Base-by-base conservation (phyloP, 352 stramenopile genomes). In the Phytophthora litchii region DNA sequence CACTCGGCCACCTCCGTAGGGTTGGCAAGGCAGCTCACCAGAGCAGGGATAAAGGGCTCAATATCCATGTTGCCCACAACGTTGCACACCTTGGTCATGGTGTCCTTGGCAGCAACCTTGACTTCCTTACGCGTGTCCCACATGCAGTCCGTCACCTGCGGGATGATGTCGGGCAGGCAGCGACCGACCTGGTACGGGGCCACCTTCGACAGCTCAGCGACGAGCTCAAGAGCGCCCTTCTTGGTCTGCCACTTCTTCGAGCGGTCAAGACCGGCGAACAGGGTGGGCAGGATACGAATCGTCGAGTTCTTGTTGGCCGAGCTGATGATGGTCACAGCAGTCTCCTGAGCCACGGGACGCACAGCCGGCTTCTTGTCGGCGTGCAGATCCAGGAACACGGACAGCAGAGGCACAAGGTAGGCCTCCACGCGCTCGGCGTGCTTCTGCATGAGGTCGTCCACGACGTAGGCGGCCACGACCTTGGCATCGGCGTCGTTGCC, bases 21-120 rank as follows among this genome's bases (percentile, higher is more conserved):
- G 82, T 98, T 98, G 38, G 97, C 95, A 58, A 99, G 97, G 68
- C 94, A 97, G 66, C 80, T 96, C 29, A 99, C 86, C 51, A 99
- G 96, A 51, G 98, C 96, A 3, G 84, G 91, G 45, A 98, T 99
- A 83, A 99, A 99, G 57, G 98, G 97, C 79, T 99, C 97, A 65
- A 99, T 99, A 87, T 99, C 97, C 64, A 91, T 92, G 95, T 99
- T 99, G 67, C 95, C 96, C 55, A 99, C 98, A 20, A 99, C 95
- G 56, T 97, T 89, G 70, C 97, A 98, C 6, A 97, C 91, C 64
- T 91, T 92, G 47, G 89, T 92, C 91, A 99, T 98, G 36, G 97
- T 97, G 9, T 86, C 83, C 53, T 95, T 97, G 20, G 96, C 91
- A 31, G 96, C 95, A 12, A 88, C 68, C 87, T 98, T 98, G 31